Evolutionary conservation across 2,329 filamentous ascomycete species (phyloP).

Genomic region (Tolypocladium ophioglossoides): DNA sequence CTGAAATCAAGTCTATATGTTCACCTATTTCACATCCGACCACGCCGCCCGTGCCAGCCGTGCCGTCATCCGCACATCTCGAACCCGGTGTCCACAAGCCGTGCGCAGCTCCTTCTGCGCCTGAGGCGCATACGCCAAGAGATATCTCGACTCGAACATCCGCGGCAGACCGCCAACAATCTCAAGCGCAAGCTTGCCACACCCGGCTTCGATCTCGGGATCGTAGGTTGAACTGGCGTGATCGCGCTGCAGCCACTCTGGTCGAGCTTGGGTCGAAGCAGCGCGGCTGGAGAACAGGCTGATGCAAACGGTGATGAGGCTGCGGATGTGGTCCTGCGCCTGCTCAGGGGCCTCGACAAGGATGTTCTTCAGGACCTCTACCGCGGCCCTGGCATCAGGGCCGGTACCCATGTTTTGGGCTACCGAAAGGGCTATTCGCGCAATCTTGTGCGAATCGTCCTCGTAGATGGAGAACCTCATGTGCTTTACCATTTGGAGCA

Average conservation of each 20-base stretch:
- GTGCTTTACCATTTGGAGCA: slow-evolving; percentile 38
- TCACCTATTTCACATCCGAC: slow-evolving; percentile 24
- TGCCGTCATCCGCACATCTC: slow-evolving; percentile 40
- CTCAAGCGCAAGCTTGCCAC: slow-evolving; percentile 35
- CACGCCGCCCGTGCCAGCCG: slow-evolving; percentile 38
- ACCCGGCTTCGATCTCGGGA: slow-evolving; percentile 18
- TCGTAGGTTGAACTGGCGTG: slow-evolving; percentile 8
- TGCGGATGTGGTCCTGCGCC: slow-evolving; percentile 36
- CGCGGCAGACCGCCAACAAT: slow-evolving; percentile 37
- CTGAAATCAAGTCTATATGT: neutral
- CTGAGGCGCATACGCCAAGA: slow-evolving; percentile 32
- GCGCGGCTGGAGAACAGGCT: slow-evolving; percentile 24
- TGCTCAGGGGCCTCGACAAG: slow-evolving; percentile 33
- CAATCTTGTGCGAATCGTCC: slow-evolving; percentile 34
- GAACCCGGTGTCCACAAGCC: slow-evolving; percentile 42
- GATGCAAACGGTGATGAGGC: slow-evolving; percentile 35
- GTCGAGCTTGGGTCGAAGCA: slow-evolving; percentile 11
- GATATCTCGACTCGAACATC: slow-evolving; percentile 35
- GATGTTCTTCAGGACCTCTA: slow-evolving; percentile 38
- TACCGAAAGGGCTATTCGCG: slow-evolving; percentile 37
- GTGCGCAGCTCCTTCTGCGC: slow-evolving; percentile 36
- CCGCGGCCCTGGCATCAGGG: slow-evolving; percentile 34
- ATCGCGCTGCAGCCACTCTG: slow-evolving; percentile 19
- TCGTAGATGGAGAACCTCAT: slow-evolving; percentile 41
- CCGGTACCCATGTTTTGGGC: slow-evolving; percentile 30